Evolutionary conservation across 768 basidiomycete species (phyloP).

Genomic region (Amanita muscaria): DNA sequence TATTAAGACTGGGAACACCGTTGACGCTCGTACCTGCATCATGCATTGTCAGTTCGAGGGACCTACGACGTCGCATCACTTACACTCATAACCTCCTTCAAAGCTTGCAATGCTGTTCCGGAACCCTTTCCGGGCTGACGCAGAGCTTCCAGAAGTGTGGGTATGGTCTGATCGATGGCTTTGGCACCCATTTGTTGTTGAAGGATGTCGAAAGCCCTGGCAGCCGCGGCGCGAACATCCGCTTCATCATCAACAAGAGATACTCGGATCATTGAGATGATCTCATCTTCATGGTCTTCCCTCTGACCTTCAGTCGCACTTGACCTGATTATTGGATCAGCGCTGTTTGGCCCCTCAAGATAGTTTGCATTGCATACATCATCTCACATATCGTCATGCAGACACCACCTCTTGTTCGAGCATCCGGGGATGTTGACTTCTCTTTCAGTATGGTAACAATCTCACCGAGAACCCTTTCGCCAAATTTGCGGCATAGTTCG

Average conservation of each 20-base stretch:
- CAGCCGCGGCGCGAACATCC: constrained; percentile 82
- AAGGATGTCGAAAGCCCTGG: constrained; percentile 80
- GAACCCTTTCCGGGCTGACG: constrained; percentile 88
- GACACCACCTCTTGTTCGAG: constrained; percentile 71
- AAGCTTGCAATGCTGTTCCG: constrained; percentile 90
- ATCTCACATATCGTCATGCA: constrained; percentile 84
- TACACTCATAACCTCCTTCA: constrained; percentile 91
- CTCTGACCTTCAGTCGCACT: constrained; percentile 77
- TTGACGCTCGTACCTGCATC: constrained; percentile 77
- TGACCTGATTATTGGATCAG: constrained; percentile 38
- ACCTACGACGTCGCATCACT: constrained; percentile 19
- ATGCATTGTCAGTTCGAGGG: not conserved
- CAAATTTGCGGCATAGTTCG: constrained; percentile 92
- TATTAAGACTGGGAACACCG: constrained; percentile 95
- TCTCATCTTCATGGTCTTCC: constrained; percentile 82
- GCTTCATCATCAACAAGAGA: constrained; percentile 86
- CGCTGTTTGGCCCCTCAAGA: not conserved
- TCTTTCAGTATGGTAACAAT: constrained; percentile 72
- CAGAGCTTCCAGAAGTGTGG: constrained; percentile 87
- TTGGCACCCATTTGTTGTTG: constrained; percentile 86
- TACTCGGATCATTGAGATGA: constrained; percentile 74
- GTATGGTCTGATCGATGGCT: constrained; percentile 95
- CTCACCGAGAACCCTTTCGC: constrained; percentile 82
- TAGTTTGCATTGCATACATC: constrained; percentile 43
- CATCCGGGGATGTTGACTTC: constrained; percentile 51